Evolutionary conservation across 202 grass and related monocot species (phyloP).

Genomic region (Digitaria exilis): DNA sequence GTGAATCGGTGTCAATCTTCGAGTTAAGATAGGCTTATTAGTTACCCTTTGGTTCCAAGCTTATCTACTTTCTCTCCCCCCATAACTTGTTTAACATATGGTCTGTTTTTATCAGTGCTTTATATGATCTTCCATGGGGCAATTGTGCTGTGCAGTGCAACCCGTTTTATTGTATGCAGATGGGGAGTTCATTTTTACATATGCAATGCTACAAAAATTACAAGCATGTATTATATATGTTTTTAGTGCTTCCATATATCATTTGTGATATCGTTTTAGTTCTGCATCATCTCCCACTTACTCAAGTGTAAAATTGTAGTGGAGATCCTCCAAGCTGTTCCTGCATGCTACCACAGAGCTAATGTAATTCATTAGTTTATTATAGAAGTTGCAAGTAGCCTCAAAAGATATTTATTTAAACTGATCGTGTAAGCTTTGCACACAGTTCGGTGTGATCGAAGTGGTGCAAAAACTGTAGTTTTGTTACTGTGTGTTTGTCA

Average conservation of each 20-base stretch:
- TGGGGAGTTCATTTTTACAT: background rate
- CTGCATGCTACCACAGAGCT: background rate
- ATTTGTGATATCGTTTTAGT: background rate
- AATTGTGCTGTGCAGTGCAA: conserved; percentile 14
- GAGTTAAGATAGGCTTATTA: background rate
- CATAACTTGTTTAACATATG: background rate
- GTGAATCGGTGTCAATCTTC: background rate
- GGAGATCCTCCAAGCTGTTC: background rate
- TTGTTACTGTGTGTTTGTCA: background rate
- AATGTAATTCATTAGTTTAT: background rate
- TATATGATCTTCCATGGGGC: background rate
- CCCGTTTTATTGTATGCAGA: conserved; percentile 53
- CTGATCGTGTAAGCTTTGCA: background rate
- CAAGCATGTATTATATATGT: background rate
- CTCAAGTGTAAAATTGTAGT: background rate
- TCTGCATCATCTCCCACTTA: background rate
- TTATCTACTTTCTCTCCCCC: background rate
- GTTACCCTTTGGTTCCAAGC: background rate
- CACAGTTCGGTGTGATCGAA: background rate
- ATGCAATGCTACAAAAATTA: background rate
- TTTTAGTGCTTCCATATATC: background rate
- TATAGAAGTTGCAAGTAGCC: background rate
- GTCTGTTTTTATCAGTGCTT: background rate
- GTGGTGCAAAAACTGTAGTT: background rate
- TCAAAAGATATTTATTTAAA: background rate